These are phyloP conservation scores for Chalaropsis thielavioides DNA, from an alignment of 2,329 filamentous ascomycete species.

Conservation along the genomic window DNA sequence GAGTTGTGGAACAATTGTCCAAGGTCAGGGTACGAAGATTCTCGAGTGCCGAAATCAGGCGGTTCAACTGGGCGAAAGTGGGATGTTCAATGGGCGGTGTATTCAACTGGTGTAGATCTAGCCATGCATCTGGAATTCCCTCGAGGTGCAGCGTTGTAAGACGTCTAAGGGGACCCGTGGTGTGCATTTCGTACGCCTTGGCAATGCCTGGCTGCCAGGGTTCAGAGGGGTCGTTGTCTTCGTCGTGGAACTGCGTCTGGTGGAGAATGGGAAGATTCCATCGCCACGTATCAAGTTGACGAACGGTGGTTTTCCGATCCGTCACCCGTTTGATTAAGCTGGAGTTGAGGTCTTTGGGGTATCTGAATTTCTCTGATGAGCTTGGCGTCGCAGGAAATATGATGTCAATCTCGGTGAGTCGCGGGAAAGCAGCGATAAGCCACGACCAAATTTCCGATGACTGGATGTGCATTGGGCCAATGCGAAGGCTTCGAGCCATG, in stretches of 20 bases:
- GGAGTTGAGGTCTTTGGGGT: background rate
- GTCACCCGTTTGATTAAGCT: background rate
- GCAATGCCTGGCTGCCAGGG: background rate
- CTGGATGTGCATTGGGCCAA: background rate
- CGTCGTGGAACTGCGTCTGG: background rate
- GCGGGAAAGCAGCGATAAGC: background rate
- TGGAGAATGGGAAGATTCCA: background rate
- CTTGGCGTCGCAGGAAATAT: background rate
- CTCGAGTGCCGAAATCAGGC: background rate
- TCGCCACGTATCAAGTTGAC: background rate
- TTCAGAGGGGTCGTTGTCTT: background rate
- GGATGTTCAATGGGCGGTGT: background rate
- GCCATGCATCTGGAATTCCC: background rate
- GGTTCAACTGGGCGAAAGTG: background rate
- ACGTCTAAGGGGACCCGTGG: background rate
- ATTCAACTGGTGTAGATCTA: background rate
- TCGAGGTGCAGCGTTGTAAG: background rate
- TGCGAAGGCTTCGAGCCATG: background rate
- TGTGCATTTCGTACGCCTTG: background rate
- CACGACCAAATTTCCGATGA: background rate
- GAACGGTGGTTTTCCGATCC: background rate
- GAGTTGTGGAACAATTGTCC: background rate
- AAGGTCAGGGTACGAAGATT: background rate
- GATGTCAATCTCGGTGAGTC: conserved; percentile 1
- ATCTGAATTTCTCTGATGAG: background rate